These are phyloP conservation scores for Sphagnum magellanicum DNA, from an alignment of 228 moss, liverwort and hornwort species.

Conservation along the genomic window DNA sequence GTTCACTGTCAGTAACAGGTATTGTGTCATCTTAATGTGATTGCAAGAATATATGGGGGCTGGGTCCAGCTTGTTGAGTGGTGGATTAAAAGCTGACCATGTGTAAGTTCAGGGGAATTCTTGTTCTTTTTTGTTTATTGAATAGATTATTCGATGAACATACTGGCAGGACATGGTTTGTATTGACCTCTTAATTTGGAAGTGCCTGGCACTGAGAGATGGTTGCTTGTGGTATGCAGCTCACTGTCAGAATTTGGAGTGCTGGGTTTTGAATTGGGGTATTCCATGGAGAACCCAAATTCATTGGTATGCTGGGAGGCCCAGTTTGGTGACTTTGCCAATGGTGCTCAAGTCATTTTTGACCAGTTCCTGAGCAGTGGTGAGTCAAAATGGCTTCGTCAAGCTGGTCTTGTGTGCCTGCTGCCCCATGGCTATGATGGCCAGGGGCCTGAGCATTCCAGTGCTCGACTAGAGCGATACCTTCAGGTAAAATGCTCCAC, in stretches of 20 bases:
- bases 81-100: no score
- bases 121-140: no score
- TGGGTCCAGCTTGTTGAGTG: no score
- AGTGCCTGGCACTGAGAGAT: no score
- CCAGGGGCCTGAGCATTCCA: constrained; percentile 98
- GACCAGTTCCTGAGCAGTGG: constrained; percentile 98
- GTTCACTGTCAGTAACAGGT: constrained; percentile 99
- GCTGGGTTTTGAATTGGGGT: constrained; percentile 96
- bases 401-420: constrained; percentile 84
- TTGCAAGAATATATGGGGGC: no score
- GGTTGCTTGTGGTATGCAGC: constrained; percentile 33
- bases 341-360: constrained; percentile 89
- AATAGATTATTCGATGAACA: no score
- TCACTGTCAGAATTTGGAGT: constrained; percentile 97
- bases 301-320: constrained; percentile 98
- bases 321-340: constrained; percentile 99
- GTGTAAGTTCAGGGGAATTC: no score
- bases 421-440: constrained; percentile 99
- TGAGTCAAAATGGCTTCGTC: constrained; percentile 96
- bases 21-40: constrained; percentile 8
- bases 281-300: constrained; percentile 99
- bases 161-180: no score
- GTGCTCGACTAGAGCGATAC: constrained; percentile 81
- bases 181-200: no score
- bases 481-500: constrained; percentile 48